A percentile compares a stretch with the other conserved stretches of the same genome.
phyloP scores from a whole-genome alignment of 257 asterid genomes.

The Forsythia viridissima region DNA sequence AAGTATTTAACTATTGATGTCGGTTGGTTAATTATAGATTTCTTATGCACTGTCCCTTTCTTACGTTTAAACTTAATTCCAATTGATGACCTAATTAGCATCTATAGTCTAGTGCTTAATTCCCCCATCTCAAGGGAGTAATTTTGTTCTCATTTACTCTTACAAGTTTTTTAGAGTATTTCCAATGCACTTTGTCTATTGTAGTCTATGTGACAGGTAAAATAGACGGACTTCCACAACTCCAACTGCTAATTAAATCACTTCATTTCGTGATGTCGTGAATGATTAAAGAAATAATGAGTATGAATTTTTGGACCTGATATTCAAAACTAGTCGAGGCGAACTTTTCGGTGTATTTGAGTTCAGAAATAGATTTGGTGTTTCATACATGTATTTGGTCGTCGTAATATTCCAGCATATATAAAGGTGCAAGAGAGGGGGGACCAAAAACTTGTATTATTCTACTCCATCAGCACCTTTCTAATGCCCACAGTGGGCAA shows the following conservation, averaged over 20 bases:
- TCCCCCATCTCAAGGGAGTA: background rate
- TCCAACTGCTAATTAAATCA: background rate
- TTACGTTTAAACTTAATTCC: background rate
- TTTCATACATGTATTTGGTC: background rate
- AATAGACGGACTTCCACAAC: too few relatives aligned
- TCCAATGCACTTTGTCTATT: too few relatives aligned
- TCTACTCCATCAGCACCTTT: background rate
- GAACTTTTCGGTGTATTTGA: too few relatives aligned
- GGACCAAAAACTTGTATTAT: too few relatives aligned
- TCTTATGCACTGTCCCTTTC: background rate
- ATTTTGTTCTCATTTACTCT: background rate
- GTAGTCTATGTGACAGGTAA: too few relatives aligned
- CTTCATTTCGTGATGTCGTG: background rate
- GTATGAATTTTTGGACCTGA: background rate
- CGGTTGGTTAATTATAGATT: too few relatives aligned
- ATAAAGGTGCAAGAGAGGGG: background rate
- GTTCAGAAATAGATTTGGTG: background rate
- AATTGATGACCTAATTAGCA: background rate
- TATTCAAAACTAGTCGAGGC: constrained; percentile 5
- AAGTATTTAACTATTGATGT: background rate
- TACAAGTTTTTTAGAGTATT: background rate
- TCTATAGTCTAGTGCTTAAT: background rate
- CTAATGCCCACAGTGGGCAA: too few relatives aligned
- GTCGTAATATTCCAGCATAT: background rate
- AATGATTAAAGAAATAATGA: too few relatives aligned